Percentiles rank a stretch among this genome's conserved stretches.
Evolutionary conservation across 2,329 filamentous ascomycete genomes (phyloP).

Genomic region (Sclerotinia sclerotiorum): DNA sequence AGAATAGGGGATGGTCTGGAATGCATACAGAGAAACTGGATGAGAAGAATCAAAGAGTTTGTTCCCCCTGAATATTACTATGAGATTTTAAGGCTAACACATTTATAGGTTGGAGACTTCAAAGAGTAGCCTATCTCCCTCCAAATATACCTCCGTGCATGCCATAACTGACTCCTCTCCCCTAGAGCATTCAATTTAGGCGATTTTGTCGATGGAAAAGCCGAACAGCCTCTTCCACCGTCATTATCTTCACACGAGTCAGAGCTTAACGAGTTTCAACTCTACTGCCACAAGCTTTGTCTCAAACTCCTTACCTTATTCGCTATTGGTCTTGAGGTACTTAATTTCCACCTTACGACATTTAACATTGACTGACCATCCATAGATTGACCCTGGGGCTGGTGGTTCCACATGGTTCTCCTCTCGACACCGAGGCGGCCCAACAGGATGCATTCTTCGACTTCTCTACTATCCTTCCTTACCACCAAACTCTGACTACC

Average conservation of each 20-base stretch:
- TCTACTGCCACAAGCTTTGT: slow-evolving; percentile 71
- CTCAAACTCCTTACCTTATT: slow-evolving; percentile 73
- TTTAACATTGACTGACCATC: not conserved
- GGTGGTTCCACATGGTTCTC: slow-evolving; percentile 49
- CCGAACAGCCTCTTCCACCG: slow-evolving; percentile 74
- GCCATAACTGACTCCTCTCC: not conserved
- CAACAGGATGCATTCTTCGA: slow-evolving; percentile 53
- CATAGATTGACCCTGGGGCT: slow-evolving; percentile 32
- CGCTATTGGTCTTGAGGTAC: slow-evolving; percentile 69
- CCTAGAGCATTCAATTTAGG: slow-evolving; percentile 87
- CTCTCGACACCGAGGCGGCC: slow-evolving; percentile 57
- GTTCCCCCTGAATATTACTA: slow-evolving; percentile 36
- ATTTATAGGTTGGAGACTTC: slow-evolving; percentile 69
- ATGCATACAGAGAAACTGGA: slow-evolving; percentile 90
- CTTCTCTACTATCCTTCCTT: slow-evolving; percentile 69
- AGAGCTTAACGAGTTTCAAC: slow-evolving; percentile 65
- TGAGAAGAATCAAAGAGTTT: slow-evolving; percentile 73
- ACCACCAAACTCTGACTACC: slow-evolving; percentile 44
- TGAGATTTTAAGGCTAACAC: slow-evolving; percentile 22
- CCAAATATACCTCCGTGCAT: slow-evolving; percentile 34
- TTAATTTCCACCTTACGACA: not conserved
- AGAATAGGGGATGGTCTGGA: slow-evolving; percentile 86
- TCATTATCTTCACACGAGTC: slow-evolving; percentile 59
- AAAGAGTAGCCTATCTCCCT: slow-evolving; percentile 65
- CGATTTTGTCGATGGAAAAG: slow-evolving; percentile 64